Evolutionary conservation across 805 yeast species (phyloP).

Genomic region (Candida hispaniensis): DNA sequence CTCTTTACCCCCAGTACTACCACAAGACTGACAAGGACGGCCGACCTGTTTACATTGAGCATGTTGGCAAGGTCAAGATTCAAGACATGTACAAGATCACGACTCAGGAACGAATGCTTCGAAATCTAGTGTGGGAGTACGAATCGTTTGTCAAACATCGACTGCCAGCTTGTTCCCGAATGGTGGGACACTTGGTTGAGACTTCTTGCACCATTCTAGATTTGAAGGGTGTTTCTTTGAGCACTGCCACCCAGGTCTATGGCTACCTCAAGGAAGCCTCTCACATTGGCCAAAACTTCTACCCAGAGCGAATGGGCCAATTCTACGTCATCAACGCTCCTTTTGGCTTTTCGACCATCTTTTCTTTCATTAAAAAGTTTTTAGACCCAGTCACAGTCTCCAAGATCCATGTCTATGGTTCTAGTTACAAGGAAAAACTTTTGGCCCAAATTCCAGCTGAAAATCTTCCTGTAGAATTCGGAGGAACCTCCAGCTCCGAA

Average conservation of each 20-base stretch:
- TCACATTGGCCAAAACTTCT: conserved; percentile 88
- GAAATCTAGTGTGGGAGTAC: conserved; percentile 95
- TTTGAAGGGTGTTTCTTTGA: conserved; percentile 82
- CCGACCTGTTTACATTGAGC: conserved; percentile 91
- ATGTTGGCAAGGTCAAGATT: conserved; percentile 82
- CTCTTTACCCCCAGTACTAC: conserved; percentile 90
- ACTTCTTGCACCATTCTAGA: conserved; percentile 95
- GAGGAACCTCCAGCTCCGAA: conserved; percentile 63
- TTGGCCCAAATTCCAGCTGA: conserved; percentile 87
- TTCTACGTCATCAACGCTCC: conserved; percentile 95
- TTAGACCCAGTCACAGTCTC: conserved; percentile 96
- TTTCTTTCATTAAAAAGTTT: conserved; percentile 82
- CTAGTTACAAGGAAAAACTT: conserved; percentile 67
- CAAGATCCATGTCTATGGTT: conserved; percentile 80
- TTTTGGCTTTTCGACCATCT: conserved; percentile 92
- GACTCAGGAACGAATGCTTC: conserved; percentile 89
- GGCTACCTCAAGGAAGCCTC: conserved; percentile 89
- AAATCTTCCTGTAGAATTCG: conserved; percentile 84
- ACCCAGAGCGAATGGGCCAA: conserved; percentile 99
- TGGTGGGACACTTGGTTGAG: conserved; percentile 66
- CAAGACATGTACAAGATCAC: conserved; percentile 88
- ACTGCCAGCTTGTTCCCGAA: conserved; percentile 89
- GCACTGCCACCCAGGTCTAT: conserved; percentile 74
- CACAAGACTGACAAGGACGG: conserved; percentile 97
- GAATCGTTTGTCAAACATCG: conserved; percentile 78